Evolutionary conservation across 768 basidiomycete species (phyloP).

Genomic region (Cystofilobasidium bisporidii): DNA sequence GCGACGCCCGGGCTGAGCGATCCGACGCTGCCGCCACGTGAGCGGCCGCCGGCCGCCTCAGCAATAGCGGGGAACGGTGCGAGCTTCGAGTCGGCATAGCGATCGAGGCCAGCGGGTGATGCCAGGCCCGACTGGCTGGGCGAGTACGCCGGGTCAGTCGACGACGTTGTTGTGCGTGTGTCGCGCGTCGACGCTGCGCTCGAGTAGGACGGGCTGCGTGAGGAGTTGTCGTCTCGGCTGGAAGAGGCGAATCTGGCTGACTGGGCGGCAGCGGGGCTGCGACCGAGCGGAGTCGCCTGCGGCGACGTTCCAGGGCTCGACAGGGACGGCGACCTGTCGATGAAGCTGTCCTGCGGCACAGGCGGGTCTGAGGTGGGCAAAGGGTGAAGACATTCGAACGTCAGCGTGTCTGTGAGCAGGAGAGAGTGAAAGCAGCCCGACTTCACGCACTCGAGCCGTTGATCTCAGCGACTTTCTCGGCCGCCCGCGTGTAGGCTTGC

Average conservation of each 20-base stretch:
- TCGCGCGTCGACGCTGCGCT: slow-evolving; percentile 53
- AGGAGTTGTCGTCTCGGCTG: slow-evolving; percentile 37
- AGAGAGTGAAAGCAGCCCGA: no score
- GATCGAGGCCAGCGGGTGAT: slow-evolving; percentile 55
- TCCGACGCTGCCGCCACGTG: slow-evolving; percentile 14
- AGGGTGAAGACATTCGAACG: no score
- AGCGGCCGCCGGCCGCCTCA: slow-evolving; percentile 36
- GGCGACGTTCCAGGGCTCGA: background rate
- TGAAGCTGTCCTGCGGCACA: slow-evolving; percentile 27
- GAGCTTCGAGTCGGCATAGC: slow-evolving; percentile 69
- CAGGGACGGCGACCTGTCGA: background rate
- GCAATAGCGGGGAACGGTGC: slow-evolving; percentile 84
- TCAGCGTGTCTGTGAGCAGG: no score
- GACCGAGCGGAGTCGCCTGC: background rate
- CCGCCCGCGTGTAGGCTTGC: background rate
- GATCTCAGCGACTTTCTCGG: no score
- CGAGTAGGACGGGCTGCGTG: slow-evolving; percentile 38
- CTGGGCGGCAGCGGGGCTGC: background rate
- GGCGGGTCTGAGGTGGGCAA: slow-evolving; percentile 18
- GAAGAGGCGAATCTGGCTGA: background rate
- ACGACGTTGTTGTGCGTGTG: no score
- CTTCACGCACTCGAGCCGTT: no score
- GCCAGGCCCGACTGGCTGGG: no score
- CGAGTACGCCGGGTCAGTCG: no score
- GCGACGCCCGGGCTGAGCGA: slow-evolving; percentile 12